A percentile compares a stretch with the other conserved stretches of the same genome.
These are phyloP conservation scores for Polyporus arcularius DNA, from an alignment of 768 basidiomycete species.

Conservation along the genomic window DNA sequence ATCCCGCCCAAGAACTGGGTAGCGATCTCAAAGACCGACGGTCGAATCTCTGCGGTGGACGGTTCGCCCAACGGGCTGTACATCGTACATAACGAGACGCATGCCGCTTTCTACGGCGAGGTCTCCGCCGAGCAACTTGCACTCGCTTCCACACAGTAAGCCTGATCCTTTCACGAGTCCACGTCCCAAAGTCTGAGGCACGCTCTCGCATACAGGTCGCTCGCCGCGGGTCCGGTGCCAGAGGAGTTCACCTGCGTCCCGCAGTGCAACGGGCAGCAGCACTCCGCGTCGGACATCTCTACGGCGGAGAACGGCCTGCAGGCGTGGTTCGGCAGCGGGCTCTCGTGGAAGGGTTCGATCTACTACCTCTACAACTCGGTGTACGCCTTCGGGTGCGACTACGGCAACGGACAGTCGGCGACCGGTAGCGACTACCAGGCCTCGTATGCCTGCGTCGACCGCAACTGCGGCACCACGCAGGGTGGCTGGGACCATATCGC, in stretches of 20 bases:
- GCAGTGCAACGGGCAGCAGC: not conserved
- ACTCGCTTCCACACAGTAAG: not conserved
- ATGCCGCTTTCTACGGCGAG: not conserved
- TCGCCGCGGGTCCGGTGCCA: too few relatives aligned
- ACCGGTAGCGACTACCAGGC: too few relatives aligned
- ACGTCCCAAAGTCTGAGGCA: too few relatives aligned
- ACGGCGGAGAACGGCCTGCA: not conserved
- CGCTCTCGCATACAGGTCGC: too few relatives aligned
- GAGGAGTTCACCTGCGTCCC: not conserved
- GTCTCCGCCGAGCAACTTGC: not conserved
- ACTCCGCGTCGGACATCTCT: not conserved
- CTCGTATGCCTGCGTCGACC: too few relatives aligned
- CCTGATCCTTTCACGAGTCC: too few relatives aligned
- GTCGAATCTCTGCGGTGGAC: not conserved
- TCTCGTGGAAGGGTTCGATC: not conserved
- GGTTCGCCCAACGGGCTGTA: not conserved
- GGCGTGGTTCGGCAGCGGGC: not conserved
- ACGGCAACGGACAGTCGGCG: not conserved
- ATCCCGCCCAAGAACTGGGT: too few relatives aligned
- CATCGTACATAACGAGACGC: not conserved
- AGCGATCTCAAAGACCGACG: not conserved
- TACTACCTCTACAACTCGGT: not conserved
- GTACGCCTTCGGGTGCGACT: not conserved
- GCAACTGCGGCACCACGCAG: too few relatives aligned
- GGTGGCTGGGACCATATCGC: too few relatives aligned